These are phyloP conservation scores for Mycena rosella DNA, from an alignment of 768 basidiomycete genomes.

Conservation along the genomic window DNA sequence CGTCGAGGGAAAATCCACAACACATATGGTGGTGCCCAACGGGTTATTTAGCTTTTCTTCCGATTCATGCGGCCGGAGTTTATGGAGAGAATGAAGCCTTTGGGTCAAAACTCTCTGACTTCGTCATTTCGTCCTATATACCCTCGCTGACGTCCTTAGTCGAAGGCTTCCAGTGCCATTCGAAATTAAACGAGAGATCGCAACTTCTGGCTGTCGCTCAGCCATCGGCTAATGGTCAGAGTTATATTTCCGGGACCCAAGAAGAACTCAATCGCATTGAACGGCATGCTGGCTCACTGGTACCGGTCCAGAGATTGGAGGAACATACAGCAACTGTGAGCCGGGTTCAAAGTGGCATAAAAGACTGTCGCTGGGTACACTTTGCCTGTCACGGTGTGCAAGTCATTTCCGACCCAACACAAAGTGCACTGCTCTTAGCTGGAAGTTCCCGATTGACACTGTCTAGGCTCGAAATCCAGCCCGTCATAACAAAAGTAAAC, in stretches of 20 bases:
- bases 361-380: background rate
- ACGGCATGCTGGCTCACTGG: background rate
- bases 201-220: conserved; percentile 9
- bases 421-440: conserved; percentile 2
- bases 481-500: too few species aligned
- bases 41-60: background rate
- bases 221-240: background rate
- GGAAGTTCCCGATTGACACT: too few species aligned
- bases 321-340: background rate
- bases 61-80: conserved; percentile 4
- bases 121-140: conserved; percentile 1
- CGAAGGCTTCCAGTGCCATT: background rate
- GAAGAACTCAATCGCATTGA: background rate
- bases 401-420: background rate
- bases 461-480: too few species aligned
- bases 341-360: background rate
- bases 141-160: conserved; percentile 5
- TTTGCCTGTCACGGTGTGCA: conserved; percentile 10
- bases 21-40: conserved; percentile 16
- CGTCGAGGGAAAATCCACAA: background rate
- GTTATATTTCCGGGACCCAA: background rate
- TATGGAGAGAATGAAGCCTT: background rate
- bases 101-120: conserved; percentile 12
- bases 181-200: background rate
- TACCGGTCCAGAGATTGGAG: background rate